Evolutionary conservation across 2,329 filamentous ascomycete species (phyloP).

Genomic region (Aspergillus luchuensis): DNA sequence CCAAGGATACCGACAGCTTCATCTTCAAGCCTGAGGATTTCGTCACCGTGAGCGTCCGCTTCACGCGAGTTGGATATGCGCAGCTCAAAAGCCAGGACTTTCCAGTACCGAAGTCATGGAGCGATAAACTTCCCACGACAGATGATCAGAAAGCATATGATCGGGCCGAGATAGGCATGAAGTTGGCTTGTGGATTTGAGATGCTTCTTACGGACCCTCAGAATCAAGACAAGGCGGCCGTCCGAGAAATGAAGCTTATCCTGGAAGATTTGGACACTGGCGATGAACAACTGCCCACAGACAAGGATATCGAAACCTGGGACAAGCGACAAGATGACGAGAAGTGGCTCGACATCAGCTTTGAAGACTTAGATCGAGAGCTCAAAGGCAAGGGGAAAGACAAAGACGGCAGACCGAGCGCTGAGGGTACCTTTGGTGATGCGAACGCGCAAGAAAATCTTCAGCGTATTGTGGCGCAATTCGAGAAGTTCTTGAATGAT

Average conservation of each 20-base stretch:
- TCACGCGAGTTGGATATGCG: conserved; percentile 87
- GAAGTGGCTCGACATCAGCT: conserved; percentile 89
- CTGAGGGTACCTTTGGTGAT: conserved; percentile 47
- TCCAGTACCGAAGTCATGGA: conserved; percentile 61
- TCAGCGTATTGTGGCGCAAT: conserved; percentile 88
- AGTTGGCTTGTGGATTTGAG: conserved; percentile 85
- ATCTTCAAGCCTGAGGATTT: conserved; percentile 76
- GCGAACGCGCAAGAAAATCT: conserved; percentile 59
- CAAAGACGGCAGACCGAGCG: conserved; percentile 20
- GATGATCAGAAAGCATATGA: conserved; percentile 49
- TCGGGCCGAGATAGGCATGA: conserved; percentile 75
- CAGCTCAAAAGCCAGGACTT: conserved; percentile 88
- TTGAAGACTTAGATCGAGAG: conserved; percentile 82
- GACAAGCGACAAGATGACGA: conserved; percentile 75
- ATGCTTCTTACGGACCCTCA: conserved; percentile 73
- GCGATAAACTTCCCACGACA: conserved; percentile 43
- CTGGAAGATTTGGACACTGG: conserved; percentile 75
- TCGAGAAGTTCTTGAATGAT: conserved; percentile 88
- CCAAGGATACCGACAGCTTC: conserved; percentile 56
- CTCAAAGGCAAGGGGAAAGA: conserved; percentile 60
- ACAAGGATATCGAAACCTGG: conserved; percentile 75
- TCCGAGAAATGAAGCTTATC: conserved; percentile 74
- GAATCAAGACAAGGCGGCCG: conserved; percentile 66
- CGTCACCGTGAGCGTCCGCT: conserved; percentile 74
- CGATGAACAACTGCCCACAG: conserved; percentile 68